phyloP scores from a whole-genome alignment of 768 basidiomycete genomes.

The Fibroporia radiculosa region DNA sequence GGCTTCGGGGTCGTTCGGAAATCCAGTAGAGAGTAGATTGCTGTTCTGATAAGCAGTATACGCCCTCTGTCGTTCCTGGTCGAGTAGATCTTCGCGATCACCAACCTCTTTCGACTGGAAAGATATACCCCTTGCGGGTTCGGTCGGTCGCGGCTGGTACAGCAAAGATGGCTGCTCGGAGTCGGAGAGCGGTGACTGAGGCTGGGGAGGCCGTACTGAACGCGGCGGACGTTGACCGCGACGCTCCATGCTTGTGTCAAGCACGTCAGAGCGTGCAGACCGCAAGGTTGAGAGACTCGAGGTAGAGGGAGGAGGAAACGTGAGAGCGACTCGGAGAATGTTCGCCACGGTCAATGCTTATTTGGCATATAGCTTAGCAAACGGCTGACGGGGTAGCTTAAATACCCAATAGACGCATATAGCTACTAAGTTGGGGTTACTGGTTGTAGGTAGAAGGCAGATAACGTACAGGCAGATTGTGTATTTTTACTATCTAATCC shows the following conservation, averaged over 20 bases:
- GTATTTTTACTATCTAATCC: too few species aligned
- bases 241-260: conserved; percentile 22
- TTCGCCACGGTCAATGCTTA: background rate
- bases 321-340: conserved; percentile 3
- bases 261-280: conserved; percentile 20
- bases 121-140: conserved; percentile 38
- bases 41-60: conserved; percentile 38
- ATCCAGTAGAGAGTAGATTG: conserved; percentile 33
- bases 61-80: conserved; percentile 42
- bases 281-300: too few species aligned
- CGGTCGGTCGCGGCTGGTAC: conserved; percentile 10
- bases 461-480: too few species aligned
- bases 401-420: too few species aligned
- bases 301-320: conserved; percentile 3
- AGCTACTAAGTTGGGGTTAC: too few species aligned
- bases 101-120: conserved; percentile 67
- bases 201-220: conserved; percentile 24
- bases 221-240: conserved; percentile 30
- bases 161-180: conserved; percentile 12
- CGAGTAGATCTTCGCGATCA: conserved; percentile 53
- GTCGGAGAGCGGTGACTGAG: conserved; percentile 17
- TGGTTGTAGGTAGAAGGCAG: too few species aligned
- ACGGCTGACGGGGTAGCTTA: too few species aligned
- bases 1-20: conserved; percentile 29
- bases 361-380: too few species aligned